Base-by-base conservation (phyloP, 2,329 filamentous ascomycete genomes). In the Coniochaeta pulveracea region DNA sequence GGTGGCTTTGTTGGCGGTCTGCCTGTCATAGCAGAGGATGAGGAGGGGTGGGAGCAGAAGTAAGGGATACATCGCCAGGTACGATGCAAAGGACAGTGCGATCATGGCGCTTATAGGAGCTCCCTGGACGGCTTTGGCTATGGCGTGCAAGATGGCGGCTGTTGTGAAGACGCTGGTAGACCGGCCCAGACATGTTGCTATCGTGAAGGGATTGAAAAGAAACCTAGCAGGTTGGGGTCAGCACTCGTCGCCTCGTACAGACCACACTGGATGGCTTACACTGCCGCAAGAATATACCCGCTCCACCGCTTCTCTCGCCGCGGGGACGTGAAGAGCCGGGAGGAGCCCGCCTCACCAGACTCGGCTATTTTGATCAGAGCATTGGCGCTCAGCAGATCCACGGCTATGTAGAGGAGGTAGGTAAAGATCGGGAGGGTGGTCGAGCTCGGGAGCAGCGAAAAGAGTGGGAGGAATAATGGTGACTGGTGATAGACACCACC, bases 181-280 rank as follows among this genome's bases (percentile, higher is more conserved):
- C 25, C 89, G 81, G 17, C 83, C 89, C 38, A 98, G 70, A 54
- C 89, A 96, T 12, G 86, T 88, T 27, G 86, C 76, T 39, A 98
- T 75, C 2, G 88, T 93, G 52, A 94, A 93, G 0, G 91, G 91
- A 53, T 93, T 96, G 61, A 96, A 89, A 3, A 98, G 72, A 52
- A 85, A 96, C 43, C 85, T 91, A 34, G 19, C 9, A 19, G 8
- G 8, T 6, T 8, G 10, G 25, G 32, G 35, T 25, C 17, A 33
- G 33, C 14, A 21, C 16, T 17, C 12, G 10, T 15, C 17, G 6
- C 21, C 6, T 11, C 12, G 15, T 36, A 11, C 12, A 16, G 26
- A 10, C 11, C 5, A 26, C 18, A 14, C 18, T 10, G 4, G n/a
- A 19, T 25, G 23, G 47, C 71, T 48, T 71, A 91, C 80, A 81